A percentile compares a stretch with the other conserved stretches of the same genome.
phyloP scores from a whole-genome alignment of 169 alveolate genomes.

The Eimeria acervulina region DNA sequence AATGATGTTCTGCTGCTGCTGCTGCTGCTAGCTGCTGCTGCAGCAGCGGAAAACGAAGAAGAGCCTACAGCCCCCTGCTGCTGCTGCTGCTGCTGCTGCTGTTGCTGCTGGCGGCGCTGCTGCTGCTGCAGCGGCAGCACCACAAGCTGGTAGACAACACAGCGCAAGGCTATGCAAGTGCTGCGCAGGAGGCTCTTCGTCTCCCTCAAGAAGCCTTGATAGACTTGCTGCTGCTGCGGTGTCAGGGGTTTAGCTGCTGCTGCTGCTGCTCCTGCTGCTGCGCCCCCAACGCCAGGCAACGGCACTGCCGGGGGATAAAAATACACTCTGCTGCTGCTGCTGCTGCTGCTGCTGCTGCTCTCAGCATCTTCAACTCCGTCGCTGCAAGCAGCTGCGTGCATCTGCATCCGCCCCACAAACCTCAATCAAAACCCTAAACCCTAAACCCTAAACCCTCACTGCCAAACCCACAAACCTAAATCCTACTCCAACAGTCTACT shows the following conservation, averaged over 20 bases:
- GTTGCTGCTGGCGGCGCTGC: slow-evolving; percentile 45
- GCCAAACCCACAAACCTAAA: neutral
- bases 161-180: slow-evolving; percentile 74
- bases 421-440: slow-evolving; percentile 6
- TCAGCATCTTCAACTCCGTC: slow-evolving; percentile 23
- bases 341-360: slow-evolving; percentile 24
- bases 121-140: slow-evolving; percentile 84
- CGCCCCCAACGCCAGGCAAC: neutral
- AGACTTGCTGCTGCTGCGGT: slow-evolving; percentile 67
- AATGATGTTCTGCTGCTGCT: slow-evolving; percentile 68
- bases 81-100: neutral
- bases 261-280: slow-evolving; percentile 44
- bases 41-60: slow-evolving; percentile 45
- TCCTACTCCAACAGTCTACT: neutral
- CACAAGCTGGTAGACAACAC: slow-evolving; percentile 56
- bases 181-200: slow-evolving; percentile 55
- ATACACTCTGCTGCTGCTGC: neutral
- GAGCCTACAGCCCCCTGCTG: neutral
- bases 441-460: neutral
- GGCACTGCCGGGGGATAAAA: slow-evolving; percentile 34
- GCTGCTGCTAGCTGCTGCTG: slow-evolving; percentile 71
- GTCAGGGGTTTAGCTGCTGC: slow-evolving; percentile 65
- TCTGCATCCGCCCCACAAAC: neutral
- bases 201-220: slow-evolving; percentile 54
- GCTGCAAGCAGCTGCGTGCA: slow-evolving; percentile 64